Base-by-base conservation (phyloP, 2,329 filamentous ascomycete genomes). In the Diaporthe ilicicola region DNA sequence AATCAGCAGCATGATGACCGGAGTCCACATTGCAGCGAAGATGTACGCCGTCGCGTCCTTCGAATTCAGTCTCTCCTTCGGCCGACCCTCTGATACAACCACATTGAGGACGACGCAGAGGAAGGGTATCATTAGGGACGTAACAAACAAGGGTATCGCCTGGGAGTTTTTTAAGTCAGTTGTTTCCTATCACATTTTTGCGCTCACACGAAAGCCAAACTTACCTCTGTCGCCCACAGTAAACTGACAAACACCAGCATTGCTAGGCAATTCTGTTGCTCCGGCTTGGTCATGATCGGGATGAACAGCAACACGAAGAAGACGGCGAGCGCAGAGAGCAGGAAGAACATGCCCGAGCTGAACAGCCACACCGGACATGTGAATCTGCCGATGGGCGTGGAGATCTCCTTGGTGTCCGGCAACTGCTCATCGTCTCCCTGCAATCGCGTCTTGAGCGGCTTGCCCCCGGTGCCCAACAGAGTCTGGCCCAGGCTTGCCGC, bases 21-120 rank as follows among this genome's bases (percentile, higher is more conserved):
- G 95, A 4, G 95, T 98, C 96, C 96, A 99, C 96, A 99, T 99
- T 32, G 96, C 92, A 5, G 94, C 88, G 77, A 99, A 98, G 70
- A 98, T 92, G 77, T 93, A 95, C 34, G 89, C 86, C 0, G 95
- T 94, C 0, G 96, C 95, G 53, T 90, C 88, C 79, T 95, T 95
- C 3, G 94, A 89, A n/a, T 88, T 87, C 8, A 99, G 86, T 27
- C 95, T 90, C 54, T 84, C 82, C 72, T 94, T 86, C 0, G 92
- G 91, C 75, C 81, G 79, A 6, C 90, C 88, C 67, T 97, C 93
- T 39, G 91, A 89, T 39, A 94, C 91, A 73, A 97, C 93, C 27
- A 99, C 94, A 53, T 90, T 89, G 55, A 99, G 87, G 24, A 97
- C 85, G 19, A 99, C 95, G 53, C 93, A 95, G 15, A 99, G 87